phyloP scores from a whole-genome alignment of 805 yeast species.

The Wickerhamiella domercqiae region DNA sequence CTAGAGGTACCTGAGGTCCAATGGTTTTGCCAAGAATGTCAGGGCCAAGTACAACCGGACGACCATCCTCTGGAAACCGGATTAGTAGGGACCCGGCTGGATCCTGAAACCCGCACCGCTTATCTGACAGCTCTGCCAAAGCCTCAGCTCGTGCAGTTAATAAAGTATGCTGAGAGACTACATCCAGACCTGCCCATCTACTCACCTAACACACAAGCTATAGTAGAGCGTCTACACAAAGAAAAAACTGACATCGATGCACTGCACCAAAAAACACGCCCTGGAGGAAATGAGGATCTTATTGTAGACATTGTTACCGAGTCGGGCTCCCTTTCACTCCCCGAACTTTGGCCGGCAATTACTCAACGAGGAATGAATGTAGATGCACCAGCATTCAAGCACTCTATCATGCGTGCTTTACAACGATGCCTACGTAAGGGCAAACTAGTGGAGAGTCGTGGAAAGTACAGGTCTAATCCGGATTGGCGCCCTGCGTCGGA shows the following conservation, averaged over 20 bases:
- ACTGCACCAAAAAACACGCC: conserved; percentile 13
- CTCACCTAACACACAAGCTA: conserved; percentile 24
- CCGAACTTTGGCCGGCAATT: conserved; percentile 14
- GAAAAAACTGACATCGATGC: conserved; percentile 17
- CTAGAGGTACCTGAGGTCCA: conserved; percentile 28
- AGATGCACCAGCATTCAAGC: conserved; percentile 23
- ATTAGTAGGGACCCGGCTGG: conserved; percentile 21
- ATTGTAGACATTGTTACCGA: conserved; percentile 22
- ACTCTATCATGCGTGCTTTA: conserved; percentile 25
- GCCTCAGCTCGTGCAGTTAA: conserved; percentile 27
- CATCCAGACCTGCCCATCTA: conserved; percentile 26
- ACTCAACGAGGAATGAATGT: conserved; percentile 18
- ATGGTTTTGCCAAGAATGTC: conserved; percentile 28
- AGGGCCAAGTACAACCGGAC: conserved; percentile 19
- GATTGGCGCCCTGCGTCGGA: conserved; percentile 23
- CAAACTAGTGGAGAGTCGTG: conserved; percentile 20
- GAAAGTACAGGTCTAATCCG: conserved; percentile 20
- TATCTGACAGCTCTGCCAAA: conserved; percentile 26
- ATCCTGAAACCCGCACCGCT: conserved; percentile 24
- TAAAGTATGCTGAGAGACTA: conserved; percentile 25
- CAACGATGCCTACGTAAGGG: conserved; percentile 26
- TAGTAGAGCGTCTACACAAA: conserved; percentile 23
- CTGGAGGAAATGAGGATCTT: conserved; percentile 23
- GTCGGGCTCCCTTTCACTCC: conserved; percentile 16
- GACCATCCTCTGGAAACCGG: conserved; percentile 27